These are phyloP conservation scores for Toxicodendron radicans DNA, from an alignment of 345 rosid genomes.

Conservation along the genomic window DNA sequence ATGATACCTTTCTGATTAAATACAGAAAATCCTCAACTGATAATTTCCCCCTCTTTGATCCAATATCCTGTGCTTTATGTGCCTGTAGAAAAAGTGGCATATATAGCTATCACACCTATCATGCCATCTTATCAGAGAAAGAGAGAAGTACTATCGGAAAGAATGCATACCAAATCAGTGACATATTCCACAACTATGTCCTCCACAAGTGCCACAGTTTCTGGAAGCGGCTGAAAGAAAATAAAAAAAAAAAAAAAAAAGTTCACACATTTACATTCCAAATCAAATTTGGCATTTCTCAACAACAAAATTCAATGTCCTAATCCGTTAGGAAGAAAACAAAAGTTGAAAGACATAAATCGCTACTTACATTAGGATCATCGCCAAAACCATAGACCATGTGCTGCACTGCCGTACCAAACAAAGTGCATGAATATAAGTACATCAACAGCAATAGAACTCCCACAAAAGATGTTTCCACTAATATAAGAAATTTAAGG, in stretches of 20 bases:
- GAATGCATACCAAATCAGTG: slow-evolving; percentile 69
- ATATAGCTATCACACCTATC: not conserved
- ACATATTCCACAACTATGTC: slow-evolving; percentile 93
- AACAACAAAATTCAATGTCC: not conserved
- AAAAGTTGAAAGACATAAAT: not conserved
- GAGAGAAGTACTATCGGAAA: slow-evolving; percentile 7
- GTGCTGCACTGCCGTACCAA: slow-evolving; percentile 67
- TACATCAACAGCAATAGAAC: not conserved
- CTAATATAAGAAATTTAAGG: not conserved
- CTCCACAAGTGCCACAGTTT: slow-evolving; percentile 87
- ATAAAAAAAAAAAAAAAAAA: not conserved
- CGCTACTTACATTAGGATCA: slow-evolving; percentile 67
- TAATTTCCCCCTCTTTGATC: slow-evolving; percentile 80
- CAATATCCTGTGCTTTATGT: slow-evolving; percentile 86
- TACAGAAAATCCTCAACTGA: slow-evolving; percentile 85
- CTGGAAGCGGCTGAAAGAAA: slow-evolving; percentile 79
- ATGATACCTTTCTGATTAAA: slow-evolving; percentile 73
- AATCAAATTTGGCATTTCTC: not conserved
- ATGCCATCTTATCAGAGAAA: slow-evolving; percentile 6
- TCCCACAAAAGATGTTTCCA: not conserved
- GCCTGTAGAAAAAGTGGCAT: slow-evolving; percentile 39
- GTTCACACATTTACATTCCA: not conserved
- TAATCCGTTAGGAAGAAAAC: no score
- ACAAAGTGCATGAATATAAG: not conserved
- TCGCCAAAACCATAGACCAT: slow-evolving; percentile 98